Evolutionary conservation across 2,329 filamentous ascomycete species (phyloP), one percentile per base, ranked within the genome.

Genomic region (Talaromyces atroroseus): DNA sequence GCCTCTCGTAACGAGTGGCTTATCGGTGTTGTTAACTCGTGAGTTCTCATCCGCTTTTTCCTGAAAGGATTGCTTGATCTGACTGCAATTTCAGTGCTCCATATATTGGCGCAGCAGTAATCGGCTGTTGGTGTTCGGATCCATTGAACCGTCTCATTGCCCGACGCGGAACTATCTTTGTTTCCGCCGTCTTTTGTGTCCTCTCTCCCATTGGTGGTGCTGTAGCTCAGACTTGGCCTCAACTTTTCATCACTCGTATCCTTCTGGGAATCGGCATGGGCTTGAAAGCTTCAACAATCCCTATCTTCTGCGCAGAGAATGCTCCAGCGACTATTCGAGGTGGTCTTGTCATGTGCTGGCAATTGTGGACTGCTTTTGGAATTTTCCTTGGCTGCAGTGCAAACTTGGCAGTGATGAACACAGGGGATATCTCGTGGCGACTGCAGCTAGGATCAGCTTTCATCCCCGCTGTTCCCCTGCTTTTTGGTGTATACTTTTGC

Each of bases 201-300:
- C 79, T 87, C 66, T 78, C 87, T 1, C 83, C 87, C 1, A 82
- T 91, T 60, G 87, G 85, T n/a, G 84, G 81, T 53, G 87, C 79
- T 0, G 63, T 82, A 16, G 77, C 78, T 8, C 82, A 85, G 60
- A 81, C 70, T 36, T 88, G 84, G 82, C 70, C 68, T 8, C 76
- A 86, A 63, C 72, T 86, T 2, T 76, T 83, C 42, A 72, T 78
- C n/a, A 78, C 74, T 54, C 80, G 82, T 71, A 71, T 81, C 16
- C 75, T 86, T 0, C 74, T 86, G 5, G 82, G 82, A 8, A 70
- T 85, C 26, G 83, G 83, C 5, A 86, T 86, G 80, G 83, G 83
- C 5, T 62, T 81, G n/a, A 82, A 81, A 58, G 78, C 74, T 16
- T 83, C 83, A 0, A 86, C 82, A 11, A 72, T 80, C 5, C 77